Base-by-base conservation (phyloP, 2,329 filamentous ascomycete species). In the Falciphora oryzae region DNA sequence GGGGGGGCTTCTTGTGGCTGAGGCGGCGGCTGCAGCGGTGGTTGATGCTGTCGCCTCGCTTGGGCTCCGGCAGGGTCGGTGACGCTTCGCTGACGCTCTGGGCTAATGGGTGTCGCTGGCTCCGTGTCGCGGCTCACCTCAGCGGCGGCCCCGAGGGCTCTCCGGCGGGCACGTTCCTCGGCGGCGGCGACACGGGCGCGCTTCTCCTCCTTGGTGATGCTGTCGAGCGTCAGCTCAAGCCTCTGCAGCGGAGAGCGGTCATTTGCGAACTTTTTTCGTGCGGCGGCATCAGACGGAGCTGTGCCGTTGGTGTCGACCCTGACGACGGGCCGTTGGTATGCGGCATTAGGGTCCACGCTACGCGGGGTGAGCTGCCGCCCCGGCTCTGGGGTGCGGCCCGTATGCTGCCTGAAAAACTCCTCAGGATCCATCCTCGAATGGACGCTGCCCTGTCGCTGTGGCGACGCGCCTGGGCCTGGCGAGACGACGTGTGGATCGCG, bases 171-270 rank as follows among this genome's bases (percentile, higher is more conserved):
- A 58, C 85, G 84, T 69, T 87, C 83, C 75, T 97, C 94, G 7
- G 92, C 92, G 71, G 94, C 90, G 73, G 93, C 85, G 5, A 94
- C 87, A 60, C 92, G 85, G 11, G 93, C 92, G 68, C 94, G 85
- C 76, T 96, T 96, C 77, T 97, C 93, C 77, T 97, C 93, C 75
- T 97, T 98, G 75, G 91, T 97, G 76, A 97, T 94, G 77, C 91
- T 93, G 75, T 90, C 90, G 72, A 98, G 84, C 71, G 92, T 95
- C 72, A 91, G 86, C 80, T 99, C 94, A 69, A 99, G 85, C 79
- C 89, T 95, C 76, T 99, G 94, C 63, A 99, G 83, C 63, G 96
- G 95, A 68, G 94, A 98, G 71, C 91, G 87, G 74, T 96, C 90
- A 65, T 89, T 84, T 72, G 94, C 91, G 77, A 91, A 87, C 79